These are phyloP conservation scores for Adansonia digitata DNA, from an alignment of 345 rosid genomes.

Conservation along the genomic window DNA sequence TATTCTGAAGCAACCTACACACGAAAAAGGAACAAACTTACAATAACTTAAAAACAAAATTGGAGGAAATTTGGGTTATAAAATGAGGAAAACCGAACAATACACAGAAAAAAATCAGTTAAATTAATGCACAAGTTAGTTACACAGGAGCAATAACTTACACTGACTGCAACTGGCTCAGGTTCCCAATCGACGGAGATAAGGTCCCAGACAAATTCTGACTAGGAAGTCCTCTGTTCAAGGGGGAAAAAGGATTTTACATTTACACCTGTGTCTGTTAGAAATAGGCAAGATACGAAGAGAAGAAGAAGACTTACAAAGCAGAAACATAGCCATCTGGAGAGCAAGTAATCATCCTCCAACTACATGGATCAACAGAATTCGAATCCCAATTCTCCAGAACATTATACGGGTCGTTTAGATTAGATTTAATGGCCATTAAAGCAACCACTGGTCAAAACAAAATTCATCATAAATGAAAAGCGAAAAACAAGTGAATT, in stretches of 20 bases:
- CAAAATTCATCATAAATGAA: slow-evolving; percentile 22
- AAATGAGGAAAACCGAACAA: not conserved
- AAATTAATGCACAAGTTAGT: not conserved
- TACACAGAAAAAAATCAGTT: not conserved
- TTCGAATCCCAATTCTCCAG: slow-evolving; percentile 93
- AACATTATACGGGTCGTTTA: slow-evolving; percentile 85
- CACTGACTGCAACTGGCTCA: slow-evolving; percentile 78
- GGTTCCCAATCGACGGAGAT: slow-evolving; percentile 84
- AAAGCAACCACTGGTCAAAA: slow-evolving; percentile 89
- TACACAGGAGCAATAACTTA: slow-evolving; percentile 32
- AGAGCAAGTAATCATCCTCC: slow-evolving; percentile 96
- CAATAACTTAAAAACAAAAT: not conserved
- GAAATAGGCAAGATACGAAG: not conserved
- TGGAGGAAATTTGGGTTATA: not conserved
- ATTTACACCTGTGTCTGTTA: not conserved
- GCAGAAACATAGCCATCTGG: slow-evolving; percentile 69
- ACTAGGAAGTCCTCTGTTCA: slow-evolving; percentile 85
- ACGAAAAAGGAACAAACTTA: not conserved
- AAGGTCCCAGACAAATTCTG: slow-evolving; percentile 32
- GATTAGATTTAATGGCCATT: slow-evolving; percentile 66
- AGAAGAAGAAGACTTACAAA: slow-evolving; percentile 51
- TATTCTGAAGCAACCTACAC: slow-evolving; percentile 91
- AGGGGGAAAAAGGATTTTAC: not conserved
- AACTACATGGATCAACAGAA: slow-evolving; percentile 99
- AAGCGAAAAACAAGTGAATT: not conserved